Conservation (phyloP, 2,329 filamentous ascomycete species). For the Parastagonospora nodorum region DNA sequence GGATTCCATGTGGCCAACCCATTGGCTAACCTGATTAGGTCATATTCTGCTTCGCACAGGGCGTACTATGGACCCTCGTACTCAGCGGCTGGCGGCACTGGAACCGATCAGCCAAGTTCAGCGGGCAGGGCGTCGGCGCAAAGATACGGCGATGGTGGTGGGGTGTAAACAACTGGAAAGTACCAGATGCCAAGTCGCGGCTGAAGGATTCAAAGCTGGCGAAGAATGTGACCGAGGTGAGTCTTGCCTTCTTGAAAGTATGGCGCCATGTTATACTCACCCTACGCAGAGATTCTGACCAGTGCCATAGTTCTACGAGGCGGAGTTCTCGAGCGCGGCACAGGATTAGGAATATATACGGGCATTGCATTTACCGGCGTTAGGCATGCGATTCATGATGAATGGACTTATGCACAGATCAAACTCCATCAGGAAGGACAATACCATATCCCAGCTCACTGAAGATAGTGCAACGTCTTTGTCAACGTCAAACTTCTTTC, state of each 20-base stretch:
- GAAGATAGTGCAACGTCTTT: too few species aligned
- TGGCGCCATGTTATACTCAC: constrained; percentile 11
- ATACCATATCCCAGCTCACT: too few species aligned
- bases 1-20: neutral
- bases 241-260: constrained; percentile 40
- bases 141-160: constrained; percentile 92
- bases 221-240: constrained; percentile 43
- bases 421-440: neutral
- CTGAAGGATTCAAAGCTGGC: constrained; percentile 39
- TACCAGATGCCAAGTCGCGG: constrained; percentile 28
- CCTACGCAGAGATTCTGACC: constrained; percentile 14
- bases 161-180: constrained; percentile 83
- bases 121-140: constrained; percentile 77
- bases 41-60: constrained; percentile 84
- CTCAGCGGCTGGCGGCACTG: constrained; percentile 88
- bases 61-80: constrained; percentile 83
- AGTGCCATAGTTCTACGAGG: constrained; percentile 30
- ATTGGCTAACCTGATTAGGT: constrained; percentile 58
- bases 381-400: neutral
- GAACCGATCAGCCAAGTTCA: constrained; percentile 79
- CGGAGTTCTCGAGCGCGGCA: constrained; percentile 31
- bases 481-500: neutral
- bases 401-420: neutral
- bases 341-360: constrained; percentile 14
- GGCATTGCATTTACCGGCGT: constrained; percentile 18